Conservation (phyloP, 2,329 filamentous ascomycete genomes). For the Elsinoe fawcettii region DNA sequence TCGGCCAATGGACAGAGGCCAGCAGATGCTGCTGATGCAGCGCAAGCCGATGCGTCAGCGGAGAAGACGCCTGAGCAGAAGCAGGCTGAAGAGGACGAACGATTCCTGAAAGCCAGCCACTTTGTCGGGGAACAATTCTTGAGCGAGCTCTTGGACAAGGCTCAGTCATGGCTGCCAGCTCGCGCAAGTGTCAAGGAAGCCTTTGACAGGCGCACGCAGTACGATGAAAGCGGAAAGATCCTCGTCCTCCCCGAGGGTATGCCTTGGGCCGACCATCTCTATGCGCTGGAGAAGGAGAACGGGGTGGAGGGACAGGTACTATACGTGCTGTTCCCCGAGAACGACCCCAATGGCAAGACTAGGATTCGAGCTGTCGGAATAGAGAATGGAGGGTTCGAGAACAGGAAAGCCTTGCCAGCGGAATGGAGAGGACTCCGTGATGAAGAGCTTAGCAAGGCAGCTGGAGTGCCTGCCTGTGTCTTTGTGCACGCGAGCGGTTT, state of each 20-base stretch:
- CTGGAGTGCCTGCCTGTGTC: constrained; percentile 64
- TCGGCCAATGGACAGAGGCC: constrained; percentile 15
- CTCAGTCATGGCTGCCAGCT: constrained; percentile 76
- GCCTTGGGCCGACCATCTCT: constrained; percentile 96
- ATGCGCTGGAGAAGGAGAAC: constrained; percentile 65
- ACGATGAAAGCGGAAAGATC: constrained; percentile 68
- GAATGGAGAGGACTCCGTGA: constrained; percentile 88
- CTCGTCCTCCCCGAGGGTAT: constrained; percentile 71
- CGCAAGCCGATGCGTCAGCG: background rate
- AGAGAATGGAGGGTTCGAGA: constrained; percentile 77
- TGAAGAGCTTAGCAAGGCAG: constrained; percentile 67
- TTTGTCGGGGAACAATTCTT: constrained; percentile 88
- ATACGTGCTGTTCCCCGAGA: constrained; percentile 88
- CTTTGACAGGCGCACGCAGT: constrained; percentile 59
- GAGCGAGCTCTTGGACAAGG: constrained; percentile 68
- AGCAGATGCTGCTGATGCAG: constrained; percentile 14
- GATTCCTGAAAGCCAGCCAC: constrained; percentile 67
- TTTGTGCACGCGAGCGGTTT: constrained; percentile 95
- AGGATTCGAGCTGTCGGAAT: constrained; percentile 87
- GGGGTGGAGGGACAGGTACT: constrained; percentile 50
- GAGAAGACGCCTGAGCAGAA: constrained; percentile 33
- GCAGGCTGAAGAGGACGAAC: constrained; percentile 70
- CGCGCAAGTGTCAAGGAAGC: constrained; percentile 69
- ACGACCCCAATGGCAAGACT: constrained; percentile 72
- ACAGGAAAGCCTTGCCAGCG: constrained; percentile 83